Base-by-base conservation (phyloP, 2,329 filamentous ascomycete species). In the Penicillium sp. region DNA sequence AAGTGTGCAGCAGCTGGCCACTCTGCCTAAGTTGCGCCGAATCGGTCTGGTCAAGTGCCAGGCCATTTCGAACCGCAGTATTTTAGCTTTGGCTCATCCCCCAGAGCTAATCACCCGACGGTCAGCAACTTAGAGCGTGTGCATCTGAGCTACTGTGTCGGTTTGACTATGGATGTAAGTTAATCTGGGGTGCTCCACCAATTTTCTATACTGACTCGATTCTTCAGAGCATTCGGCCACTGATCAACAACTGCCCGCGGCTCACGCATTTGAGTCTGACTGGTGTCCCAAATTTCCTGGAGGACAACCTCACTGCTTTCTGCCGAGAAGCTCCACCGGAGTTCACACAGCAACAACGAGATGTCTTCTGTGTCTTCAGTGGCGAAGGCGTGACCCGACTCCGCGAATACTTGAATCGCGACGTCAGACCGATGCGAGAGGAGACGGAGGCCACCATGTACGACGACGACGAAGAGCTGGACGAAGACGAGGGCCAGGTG, bases 281-380 rank as follows among this genome's bases (percentile, higher is more conserved):
- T 6, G 93, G 93, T 14, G 90, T 98, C 3, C 85, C 87, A 60
- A 88, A 89, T 1, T 98, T 98, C 65, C 78, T 95, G 26, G 81
- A 86, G 42, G 83, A 89, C 45, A 90, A 96, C 57, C 79, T 97
- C 24, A 85, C 89, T 43, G 75, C 77, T 5, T 97, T 89, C 66
- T 97, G 93, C 64, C 83, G 93, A 51, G 84, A 87, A 58, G 89
- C 93, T 1, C 93, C 93, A 29, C 70, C 78, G 49, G 93, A 97
- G 69, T 98, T 98, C 66, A 97, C 90, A 14, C 86, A 91, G 38
- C 89, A 96, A 63, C 93, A 98, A 67, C 83, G 93, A 52, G 85
- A 91, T 42, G 89, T 97, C 6, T 98, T 98, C 66, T 98, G 93
- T 63, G 93, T 98, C 44, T 98, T 98, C 68, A 96, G 90, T 1